Evolutionary conservation across 768 basidiomycete species (phyloP).

Genomic region (Lepiota brunneoincarnata): DNA sequence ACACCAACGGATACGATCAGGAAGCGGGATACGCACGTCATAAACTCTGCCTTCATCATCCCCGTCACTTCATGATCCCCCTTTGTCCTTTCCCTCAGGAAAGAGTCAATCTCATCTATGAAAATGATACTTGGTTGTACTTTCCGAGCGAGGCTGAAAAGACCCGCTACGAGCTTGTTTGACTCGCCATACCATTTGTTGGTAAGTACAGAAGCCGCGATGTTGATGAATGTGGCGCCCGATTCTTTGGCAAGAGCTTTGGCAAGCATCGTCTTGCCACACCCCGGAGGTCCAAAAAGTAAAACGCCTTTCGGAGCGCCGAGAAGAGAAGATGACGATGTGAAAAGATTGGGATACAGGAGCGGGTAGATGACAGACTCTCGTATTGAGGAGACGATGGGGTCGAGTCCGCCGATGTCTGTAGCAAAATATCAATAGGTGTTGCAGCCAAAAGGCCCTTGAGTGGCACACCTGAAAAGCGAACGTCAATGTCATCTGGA

Average conservation of each 20-base stretch:
- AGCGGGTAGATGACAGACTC: conserved; percentile 97
- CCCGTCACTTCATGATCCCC: conserved; percentile 97
- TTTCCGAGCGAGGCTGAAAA: conserved; percentile 93
- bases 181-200: conserved; percentile 51
- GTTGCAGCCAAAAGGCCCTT: neutral
- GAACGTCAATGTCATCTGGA: conserved; percentile 81
- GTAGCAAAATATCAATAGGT: conserved; percentile 15
- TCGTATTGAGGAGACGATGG: conserved; percentile 83
- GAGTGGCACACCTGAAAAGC: conserved; percentile 59
- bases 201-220: conserved; percentile 43
- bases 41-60: conserved; percentile 98
- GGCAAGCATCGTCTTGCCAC: conserved; percentile 99
- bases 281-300: conserved; percentile 95
- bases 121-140: conserved; percentile 96
- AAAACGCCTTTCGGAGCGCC: conserved; percentile 95
- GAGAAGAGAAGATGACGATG: conserved; percentile 75
- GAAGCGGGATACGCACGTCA: conserved; percentile 59
- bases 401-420: conserved; percentile 93
- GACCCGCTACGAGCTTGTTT: conserved; percentile 92
- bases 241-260: conserved; percentile 97
- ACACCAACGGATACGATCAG: neutral
- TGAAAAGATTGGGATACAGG: conserved; percentile 86
- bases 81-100: conserved; percentile 82
- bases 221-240: conserved; percentile 90
- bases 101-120: conserved; percentile 98